These are phyloP conservation scores for Magnolia kwangsiensis DNA, from an alignment of 164 flowering plant genomes.

Conservation along the genomic window DNA sequence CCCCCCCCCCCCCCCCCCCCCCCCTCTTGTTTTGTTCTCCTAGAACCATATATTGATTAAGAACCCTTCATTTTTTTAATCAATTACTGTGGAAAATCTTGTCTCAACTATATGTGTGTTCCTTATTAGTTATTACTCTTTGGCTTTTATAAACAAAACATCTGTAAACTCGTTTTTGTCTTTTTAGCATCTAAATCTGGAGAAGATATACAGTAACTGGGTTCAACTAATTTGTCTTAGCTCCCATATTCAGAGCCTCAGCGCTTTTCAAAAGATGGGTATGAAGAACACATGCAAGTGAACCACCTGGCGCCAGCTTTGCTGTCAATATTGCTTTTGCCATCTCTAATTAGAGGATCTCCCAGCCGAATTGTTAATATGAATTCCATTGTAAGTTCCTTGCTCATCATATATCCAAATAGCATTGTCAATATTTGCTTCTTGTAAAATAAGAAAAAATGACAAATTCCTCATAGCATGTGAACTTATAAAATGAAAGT, in stretches of 20 bases:
- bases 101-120: background rate
- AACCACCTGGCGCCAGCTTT: slow-evolving; percentile 96
- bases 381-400: slow-evolving; percentile 64
- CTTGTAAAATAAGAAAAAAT: background rate
- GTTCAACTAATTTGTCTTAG: slow-evolving; percentile 2
- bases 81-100: background rate
- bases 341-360: slow-evolving; percentile 88
- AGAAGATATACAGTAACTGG: background rate
- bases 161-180: background rate
- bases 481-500: background rate
- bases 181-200: background rate
- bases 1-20: background rate
- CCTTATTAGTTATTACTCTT: background rate
- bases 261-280: slow-evolving; percentile 79
- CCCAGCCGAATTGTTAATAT: slow-evolving; percentile 90
- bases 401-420: background rate
- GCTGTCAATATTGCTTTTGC: slow-evolving; percentile 83
- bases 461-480: background rate
- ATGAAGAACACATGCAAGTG: slow-evolving; percentile 97
- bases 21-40: background rate
- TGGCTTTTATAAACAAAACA: background rate
- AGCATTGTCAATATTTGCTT: background rate
- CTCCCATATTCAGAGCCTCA: slow-evolving; percentile 57
- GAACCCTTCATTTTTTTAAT: background rate
- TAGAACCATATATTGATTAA: background rate